phyloP scores from a whole-genome alignment of 2,329 filamentous ascomycete species.

The Colletotrichum theobromicola region DNA sequence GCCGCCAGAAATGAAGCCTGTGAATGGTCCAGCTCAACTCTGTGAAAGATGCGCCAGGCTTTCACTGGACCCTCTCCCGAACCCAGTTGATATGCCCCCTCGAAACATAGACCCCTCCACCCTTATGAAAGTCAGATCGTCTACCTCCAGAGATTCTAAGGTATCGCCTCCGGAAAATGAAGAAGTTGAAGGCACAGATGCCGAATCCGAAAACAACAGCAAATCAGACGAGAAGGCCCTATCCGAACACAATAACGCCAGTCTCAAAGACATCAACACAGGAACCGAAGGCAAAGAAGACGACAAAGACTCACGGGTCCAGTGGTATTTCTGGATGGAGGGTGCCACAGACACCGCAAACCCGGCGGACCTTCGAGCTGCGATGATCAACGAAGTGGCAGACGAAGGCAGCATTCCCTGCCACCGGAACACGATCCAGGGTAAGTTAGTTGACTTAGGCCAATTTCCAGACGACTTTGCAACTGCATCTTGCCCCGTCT shows the following conservation, averaged over 20 bases:
- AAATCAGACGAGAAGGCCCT: neutral
- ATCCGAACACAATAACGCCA: neutral
- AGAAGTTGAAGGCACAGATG: neutral
- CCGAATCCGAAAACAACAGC: neutral
- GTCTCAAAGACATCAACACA: neutral
- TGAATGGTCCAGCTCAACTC: neutral
- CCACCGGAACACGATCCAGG: neutral
- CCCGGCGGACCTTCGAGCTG: neutral
- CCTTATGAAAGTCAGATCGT: neutral
- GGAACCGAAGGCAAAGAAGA: neutral
- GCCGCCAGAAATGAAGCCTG: neutral
- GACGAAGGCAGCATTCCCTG: neutral
- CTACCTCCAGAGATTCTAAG: neutral
- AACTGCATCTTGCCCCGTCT: neutral
- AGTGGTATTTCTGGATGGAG: neutral
- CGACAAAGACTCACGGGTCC: neutral
- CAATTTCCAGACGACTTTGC: neutral
- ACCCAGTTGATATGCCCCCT: neutral
- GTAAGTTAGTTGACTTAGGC: neutral
- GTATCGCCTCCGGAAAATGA: neutral
- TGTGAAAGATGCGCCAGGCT: neutral
- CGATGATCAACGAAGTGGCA: neutral
- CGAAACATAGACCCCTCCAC: neutral
- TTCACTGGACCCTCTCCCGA: neutral
- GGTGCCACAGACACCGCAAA: neutral